Base-by-base conservation (phyloP, 768 basidiomycete species). In the Suillus luteus region DNA sequence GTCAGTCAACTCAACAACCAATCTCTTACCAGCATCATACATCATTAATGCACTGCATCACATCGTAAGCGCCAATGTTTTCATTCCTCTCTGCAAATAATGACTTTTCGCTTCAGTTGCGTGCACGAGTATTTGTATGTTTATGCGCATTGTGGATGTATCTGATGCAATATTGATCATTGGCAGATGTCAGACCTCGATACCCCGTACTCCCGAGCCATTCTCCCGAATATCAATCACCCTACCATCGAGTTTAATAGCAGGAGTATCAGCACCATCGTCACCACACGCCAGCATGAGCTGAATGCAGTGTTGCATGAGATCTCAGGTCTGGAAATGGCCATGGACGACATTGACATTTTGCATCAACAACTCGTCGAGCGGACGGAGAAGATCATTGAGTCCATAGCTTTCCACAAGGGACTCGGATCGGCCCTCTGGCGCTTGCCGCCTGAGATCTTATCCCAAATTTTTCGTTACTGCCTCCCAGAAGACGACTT, bases 381-480 rank as follows among this genome's bases (percentile, higher is more conserved):
- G n/a, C 66, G 61, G 19, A 64, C 44, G 8, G 8, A 55, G 27
- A 64, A 66, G 54, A 63, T 73, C 17, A 22, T 41, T 1, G 14
- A 44, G 22, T 73, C 70, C 14, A 66, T 74, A 61, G 41, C 65
- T 4, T 59, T 41, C 2, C 73, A 76, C 57, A 65, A 41, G 17
- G 66, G 71, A 2, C 66, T 77, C 1, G 38, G 69, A 33, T 70
- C 71, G 10, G 66, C 67, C 43, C 80, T 85, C 62, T 70, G 74
- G 57, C 65, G 68, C 15, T 72, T 85, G 8, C 83, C 84, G 5
- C 51, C 79, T 1, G 84, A 85, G 68, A 69, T 85, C 6, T 76
- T 78, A 37, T 76, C 78, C 41, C 80, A 83, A 69, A 80, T 86
- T 41, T 85, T 85, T 68, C 67, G 68, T 10, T 72, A 75, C 19